Conservation (phyloP, 2,329 filamentous ascomycete species). For the Myriosclerotinia duriaeana region DNA sequence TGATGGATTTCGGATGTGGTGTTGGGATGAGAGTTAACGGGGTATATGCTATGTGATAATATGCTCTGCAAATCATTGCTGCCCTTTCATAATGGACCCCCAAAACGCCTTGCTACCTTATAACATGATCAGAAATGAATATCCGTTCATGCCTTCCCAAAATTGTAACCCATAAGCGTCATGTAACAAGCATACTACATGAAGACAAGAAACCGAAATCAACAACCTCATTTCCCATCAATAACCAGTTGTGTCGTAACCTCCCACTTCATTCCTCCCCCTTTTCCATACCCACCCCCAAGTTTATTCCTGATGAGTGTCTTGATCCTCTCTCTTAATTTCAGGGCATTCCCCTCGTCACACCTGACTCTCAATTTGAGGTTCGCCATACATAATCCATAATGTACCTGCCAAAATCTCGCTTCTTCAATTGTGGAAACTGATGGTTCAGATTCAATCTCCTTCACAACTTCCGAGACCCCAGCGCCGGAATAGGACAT, state of each 20-base stretch:
- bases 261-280: slow-evolving; percentile 83
- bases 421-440: slow-evolving; percentile 82
- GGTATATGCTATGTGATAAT: background rate
- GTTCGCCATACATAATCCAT: slow-evolving; percentile 94
- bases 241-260: slow-evolving; percentile 74
- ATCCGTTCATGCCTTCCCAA: background rate
- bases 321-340: slow-evolving; percentile 72
- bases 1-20: too few species aligned
- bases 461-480: slow-evolving; percentile 65
- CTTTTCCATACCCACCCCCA: slow-evolving; percentile 82
- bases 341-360: slow-evolving; percentile 69
- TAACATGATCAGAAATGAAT: background rate
- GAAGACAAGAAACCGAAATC: background rate
- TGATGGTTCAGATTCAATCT: slow-evolving; percentile 77
- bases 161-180: background rate
- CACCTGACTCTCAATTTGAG: slow-evolving; percentile 69
- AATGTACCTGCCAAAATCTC: slow-evolving; percentile 98
- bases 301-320: slow-evolving; percentile 81
- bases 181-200: background rate
- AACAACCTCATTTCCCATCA: slow-evolving; percentile 30
- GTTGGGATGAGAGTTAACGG: background rate
- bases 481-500: slow-evolving; percentile 69
- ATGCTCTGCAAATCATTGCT: background rate
- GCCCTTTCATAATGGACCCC: background rate
- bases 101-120: background rate